These are phyloP conservation scores for Fremontodendron californicum DNA, from an alignment of 345 rosid genomes.

Conservation along the genomic window DNA sequence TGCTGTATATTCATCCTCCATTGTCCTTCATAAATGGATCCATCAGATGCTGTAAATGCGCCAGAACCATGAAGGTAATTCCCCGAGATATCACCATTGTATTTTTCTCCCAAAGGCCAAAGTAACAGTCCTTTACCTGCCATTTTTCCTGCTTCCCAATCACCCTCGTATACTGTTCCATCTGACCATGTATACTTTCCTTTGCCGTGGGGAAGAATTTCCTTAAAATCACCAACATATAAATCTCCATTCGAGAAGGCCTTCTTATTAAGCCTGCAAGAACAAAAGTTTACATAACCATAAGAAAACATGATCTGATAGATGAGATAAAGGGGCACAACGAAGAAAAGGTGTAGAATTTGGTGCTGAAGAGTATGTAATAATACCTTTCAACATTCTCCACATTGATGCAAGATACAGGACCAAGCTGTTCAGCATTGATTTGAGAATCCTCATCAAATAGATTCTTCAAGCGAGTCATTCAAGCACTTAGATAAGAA, in stretches of 20 bases:
- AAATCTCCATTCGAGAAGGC: constrained; percentile 63
- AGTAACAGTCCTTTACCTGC: constrained; percentile 67
- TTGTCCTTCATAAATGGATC: constrained; percentile 59
- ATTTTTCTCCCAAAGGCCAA: constrained; percentile 75
- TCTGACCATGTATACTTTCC: constrained; percentile 76
- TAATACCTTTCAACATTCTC: constrained; percentile 14
- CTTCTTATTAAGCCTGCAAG: constrained; percentile 42
- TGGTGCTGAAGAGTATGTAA: background rate
- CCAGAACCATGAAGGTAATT: constrained; percentile 87
- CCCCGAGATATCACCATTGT: constrained; percentile 85
- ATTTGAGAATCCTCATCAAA: constrained; percentile 10
- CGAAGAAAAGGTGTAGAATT: background rate
- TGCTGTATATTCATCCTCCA: constrained; percentile 89
- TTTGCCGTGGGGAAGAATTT: constrained; percentile 63
- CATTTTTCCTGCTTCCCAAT: constrained; percentile 84
- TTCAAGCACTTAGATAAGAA: constrained; percentile 3
- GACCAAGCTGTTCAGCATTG: background rate
- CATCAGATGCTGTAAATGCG: constrained; percentile 50
- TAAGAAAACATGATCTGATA: background rate
- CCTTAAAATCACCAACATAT: constrained; percentile 59
- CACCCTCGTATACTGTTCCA: constrained; percentile 73
- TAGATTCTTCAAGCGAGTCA: constrained; percentile 12
- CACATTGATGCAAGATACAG: constrained; percentile 8
- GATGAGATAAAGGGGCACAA: background rate
- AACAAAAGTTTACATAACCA: background rate